A percentile compares a stretch with the other conserved stretches of the same genome.
These are phyloP conservation scores for Tolypocladium nubicola DNA, from an alignment of 2,329 filamentous ascomycete genomes.

Conservation along the genomic window DNA sequence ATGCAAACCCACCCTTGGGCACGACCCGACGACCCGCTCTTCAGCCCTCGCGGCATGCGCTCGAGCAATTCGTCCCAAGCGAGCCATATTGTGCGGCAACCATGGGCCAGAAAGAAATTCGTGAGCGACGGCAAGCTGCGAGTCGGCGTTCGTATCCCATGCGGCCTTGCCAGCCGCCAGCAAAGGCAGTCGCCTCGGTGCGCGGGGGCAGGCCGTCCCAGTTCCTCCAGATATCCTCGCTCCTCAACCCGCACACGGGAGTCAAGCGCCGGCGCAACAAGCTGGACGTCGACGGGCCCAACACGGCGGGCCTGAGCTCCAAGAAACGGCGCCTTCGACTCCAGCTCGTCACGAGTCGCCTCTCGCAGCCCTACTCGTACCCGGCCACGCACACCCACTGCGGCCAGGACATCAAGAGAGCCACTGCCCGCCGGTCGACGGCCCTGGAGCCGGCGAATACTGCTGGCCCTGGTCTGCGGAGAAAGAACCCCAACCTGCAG, in stretches of 20 bases:
- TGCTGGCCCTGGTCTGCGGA: conserved; percentile 18
- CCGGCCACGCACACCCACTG: conserved; percentile 59
- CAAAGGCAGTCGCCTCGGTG: background rate
- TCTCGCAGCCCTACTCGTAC: conserved; percentile 58
- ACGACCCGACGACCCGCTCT: background rate
- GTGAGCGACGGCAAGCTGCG: background rate
- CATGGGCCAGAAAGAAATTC: background rate
- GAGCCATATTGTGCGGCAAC: background rate
- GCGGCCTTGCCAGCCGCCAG: background rate
- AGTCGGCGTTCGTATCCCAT: background rate
- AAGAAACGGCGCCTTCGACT: conserved; percentile 60
- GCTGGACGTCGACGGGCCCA: conserved; percentile 49
- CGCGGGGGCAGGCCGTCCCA: background rate
- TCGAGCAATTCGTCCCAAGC: background rate
- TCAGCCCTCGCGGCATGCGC: background rate
- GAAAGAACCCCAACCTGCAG: conserved; percentile 31
- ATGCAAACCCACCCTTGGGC: background rate
- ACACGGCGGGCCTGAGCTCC: conserved; percentile 35
- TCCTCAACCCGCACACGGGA: conserved; percentile 9
- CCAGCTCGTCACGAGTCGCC: conserved; percentile 56
- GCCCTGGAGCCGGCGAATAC: conserved; percentile 8
- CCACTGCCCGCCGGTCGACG: conserved; percentile 28
- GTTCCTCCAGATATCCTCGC: conserved; percentile 2
- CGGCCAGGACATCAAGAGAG: conserved; percentile 26
- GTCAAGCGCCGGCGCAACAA: conserved; percentile 40